Percentiles rank a stretch among this genome's conserved stretches.
Conservation (phyloP, 106 monocot species). For the Apostasia shenzhenica region DNA sequence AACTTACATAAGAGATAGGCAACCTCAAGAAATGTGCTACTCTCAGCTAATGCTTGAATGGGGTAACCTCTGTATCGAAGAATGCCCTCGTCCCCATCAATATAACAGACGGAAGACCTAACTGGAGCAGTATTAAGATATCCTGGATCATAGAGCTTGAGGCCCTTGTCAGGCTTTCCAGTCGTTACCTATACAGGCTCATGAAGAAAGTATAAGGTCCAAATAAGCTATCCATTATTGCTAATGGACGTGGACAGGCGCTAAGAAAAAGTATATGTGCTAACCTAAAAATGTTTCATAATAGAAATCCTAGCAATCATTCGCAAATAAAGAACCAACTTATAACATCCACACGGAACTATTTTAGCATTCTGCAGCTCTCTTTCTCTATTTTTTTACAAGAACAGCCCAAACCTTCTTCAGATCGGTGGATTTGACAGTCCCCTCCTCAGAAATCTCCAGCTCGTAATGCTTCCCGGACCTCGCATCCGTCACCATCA, state of each 20-base stretch:
- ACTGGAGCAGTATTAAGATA: conserved; percentile 98
- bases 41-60: conserved; percentile 91
- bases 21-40: conserved; percentile 87
- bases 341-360: too few relatives aligned
- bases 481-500: conserved; percentile 59
- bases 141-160: conserved; percentile 93
- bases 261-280: too few relatives aligned
- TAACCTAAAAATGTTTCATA: too few relatives aligned
- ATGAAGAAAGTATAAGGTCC: too few relatives aligned
- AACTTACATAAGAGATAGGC: conserved; percentile 91
- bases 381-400: too few relatives aligned
- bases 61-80: conserved; percentile 95
- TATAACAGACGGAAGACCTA: conserved; percentile 79
- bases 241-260: too few relatives aligned
- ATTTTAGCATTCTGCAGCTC: too few relatives aligned
- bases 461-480: conserved; percentile 74
- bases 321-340: too few relatives aligned
- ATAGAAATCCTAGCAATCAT: too few relatives aligned
- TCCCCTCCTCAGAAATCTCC: conserved; percentile 67
- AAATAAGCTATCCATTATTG: too few relatives aligned
- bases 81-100: conserved; percentile 98
- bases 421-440: conserved; percentile 67
- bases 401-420: conserved; percentile 48
- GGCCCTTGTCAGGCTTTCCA: conserved; percentile 78
- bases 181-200: conserved; percentile 46